Conservation (phyloP, 345 rosid species). For the Gossypium thurberi region DNA sequence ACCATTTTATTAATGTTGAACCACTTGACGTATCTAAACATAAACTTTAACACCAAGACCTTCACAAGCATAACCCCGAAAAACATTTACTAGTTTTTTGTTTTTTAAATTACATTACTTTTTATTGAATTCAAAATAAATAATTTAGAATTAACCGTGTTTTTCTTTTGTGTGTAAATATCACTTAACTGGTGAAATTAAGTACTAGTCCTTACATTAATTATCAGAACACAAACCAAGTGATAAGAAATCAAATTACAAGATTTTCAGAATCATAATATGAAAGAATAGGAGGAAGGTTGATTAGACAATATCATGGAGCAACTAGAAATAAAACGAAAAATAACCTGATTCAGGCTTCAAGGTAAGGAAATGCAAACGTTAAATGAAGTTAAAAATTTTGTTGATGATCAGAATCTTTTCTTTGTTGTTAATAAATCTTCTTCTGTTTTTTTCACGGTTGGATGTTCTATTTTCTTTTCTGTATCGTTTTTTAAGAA, state of each 20-base stretch:
- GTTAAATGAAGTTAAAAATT: not conserved
- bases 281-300: not conserved
- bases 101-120: not conserved
- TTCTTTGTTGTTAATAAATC: not conserved
- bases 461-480: not conserved
- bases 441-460: not conserved
- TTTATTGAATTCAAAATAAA: not conserved
- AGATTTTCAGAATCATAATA: not conserved
- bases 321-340: not conserved
- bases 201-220: not conserved
- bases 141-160: not conserved
- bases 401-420: not conserved
- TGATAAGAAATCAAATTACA: not conserved
- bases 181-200: not conserved
- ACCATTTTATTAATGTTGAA: not conserved
- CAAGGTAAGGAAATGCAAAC: not conserved
- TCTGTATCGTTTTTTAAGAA: not conserved
- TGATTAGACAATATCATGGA: not conserved
- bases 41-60: not conserved
- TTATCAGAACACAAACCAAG: not conserved
- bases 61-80: not conserved
- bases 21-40: not conserved
- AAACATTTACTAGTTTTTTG: not conserved
- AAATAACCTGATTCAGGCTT: constrained; percentile 5
- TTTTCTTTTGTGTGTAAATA: not conserved